Conservation (phyloP, 108 stramenopile species). For the Chaetoceros muelleri region DNA sequence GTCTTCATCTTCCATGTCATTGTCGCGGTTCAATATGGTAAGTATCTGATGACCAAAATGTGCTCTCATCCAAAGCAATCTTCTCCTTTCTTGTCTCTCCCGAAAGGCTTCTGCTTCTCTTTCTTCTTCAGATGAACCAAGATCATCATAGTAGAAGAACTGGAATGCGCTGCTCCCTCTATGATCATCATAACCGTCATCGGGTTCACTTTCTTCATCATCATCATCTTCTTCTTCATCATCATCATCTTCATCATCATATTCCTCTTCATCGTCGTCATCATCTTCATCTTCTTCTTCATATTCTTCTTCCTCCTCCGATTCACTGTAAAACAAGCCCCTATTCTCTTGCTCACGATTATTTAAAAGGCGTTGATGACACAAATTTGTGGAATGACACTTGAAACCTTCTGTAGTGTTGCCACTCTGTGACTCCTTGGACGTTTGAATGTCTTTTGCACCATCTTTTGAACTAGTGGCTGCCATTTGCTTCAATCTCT, state of each 20-base stretch:
- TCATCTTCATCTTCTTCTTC: conserved; percentile 8
- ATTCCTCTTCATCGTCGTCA: conserved; percentile 10
- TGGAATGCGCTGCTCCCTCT: conserved; percentile 14
- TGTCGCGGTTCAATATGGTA: conserved; percentile 8
- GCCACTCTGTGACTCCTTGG: conserved; percentile 1
- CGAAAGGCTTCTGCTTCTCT: conserved; percentile 11
- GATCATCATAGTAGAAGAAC: conserved; percentile 23
- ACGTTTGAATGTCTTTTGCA: conserved; percentile 3
- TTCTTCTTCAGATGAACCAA: conserved; percentile 29
- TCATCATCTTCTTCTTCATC: conserved; percentile 18
- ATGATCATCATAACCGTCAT: conserved; percentile 10
- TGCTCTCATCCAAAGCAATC: conserved; percentile 5
- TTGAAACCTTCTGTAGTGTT: conserved; percentile 8
- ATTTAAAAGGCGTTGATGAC: too few relatives aligned
- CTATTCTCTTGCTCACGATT: conserved; percentile 1
- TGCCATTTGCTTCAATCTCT: conserved; percentile 12
- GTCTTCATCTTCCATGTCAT: conserved; percentile 3
- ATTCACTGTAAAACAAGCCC: neutral
- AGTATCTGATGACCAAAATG: conserved; percentile 2
- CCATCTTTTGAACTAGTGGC: conserved; percentile 5
- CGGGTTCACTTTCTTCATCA: conserved; percentile 25
- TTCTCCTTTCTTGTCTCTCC: conserved; percentile 1
- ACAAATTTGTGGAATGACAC: conserved; percentile 1
- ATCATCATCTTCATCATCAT: conserved; percentile 12
- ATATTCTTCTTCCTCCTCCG: conserved; percentile 5